Evolutionary conservation across 768 basidiomycete species (phyloP), one percentile per base, ranked within the genome.

Genomic region (Lentinula detonsa): DNA sequence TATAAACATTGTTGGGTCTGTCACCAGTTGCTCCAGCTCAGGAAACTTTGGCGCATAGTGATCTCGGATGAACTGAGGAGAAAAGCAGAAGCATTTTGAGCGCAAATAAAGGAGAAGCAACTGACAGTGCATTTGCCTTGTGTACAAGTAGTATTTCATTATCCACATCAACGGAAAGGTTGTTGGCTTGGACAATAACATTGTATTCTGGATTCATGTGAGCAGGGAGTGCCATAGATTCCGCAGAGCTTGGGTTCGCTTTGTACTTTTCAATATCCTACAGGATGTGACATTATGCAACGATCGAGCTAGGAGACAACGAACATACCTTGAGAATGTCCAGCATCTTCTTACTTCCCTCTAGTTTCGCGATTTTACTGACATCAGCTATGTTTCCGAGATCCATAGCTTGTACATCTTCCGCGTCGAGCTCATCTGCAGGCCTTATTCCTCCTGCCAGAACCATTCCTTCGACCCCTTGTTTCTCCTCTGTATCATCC

Each of bases 111-210:
- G 11, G 1, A 16, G 56, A 48, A 64, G 15, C n/a, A 57, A 31
- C 43, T 50, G 37, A 49, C 59, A 15, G 31, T 42, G 13, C 13
- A 69, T 74, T 64, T 66, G 83, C 94, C 81, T 99, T 99, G 77
- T 99, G 93, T 0, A 99, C 95, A 35, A 99, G 81, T 39, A 99
- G 80, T 59, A 98, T 93, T 73, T 99, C 97, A 67, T 99, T 99
- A 75, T 99, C 97, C 5, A 98, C 87, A 68, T 99, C 97, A 46
- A 99, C 97, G 1, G 95, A 93, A 61, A 98, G 78, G 73, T 99
- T 99, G 78, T 99, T 99, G 28, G 97, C 93, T 66, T 94, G 88
- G 4, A 99, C 97, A 67, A 98, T 98, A 63, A 98, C 80, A 63
- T 88, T 86, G 76, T 99, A 99, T 73, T 99, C 97, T 1, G 94